A percentile compares a stretch with the other conserved stretches of the same genome.
Evolutionary conservation across 192 early-diverging fungal genomes (phyloP).

Genomic region (Funneliformis geosporum): DNA sequence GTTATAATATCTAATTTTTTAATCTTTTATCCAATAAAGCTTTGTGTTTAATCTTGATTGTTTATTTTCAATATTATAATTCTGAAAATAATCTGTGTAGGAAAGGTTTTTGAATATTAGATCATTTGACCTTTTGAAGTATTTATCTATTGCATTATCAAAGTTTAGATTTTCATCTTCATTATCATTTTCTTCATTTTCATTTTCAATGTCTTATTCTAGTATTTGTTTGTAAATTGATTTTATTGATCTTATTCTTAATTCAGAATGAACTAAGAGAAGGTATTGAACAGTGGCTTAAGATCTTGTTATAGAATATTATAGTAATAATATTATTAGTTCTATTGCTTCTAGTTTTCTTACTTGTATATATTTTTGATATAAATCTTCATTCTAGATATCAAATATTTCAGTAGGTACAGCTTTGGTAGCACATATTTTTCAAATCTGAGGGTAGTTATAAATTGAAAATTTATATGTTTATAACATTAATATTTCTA

Average conservation of each 20-base stretch:
- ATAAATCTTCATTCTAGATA: background rate
- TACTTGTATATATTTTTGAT: background rate
- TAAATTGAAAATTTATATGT: conserved; percentile 12
- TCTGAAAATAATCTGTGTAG: too few relatives aligned
- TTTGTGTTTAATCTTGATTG: too few relatives aligned
- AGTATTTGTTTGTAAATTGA: background rate
- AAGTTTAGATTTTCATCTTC: background rate
- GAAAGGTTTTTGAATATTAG: too few relatives aligned
- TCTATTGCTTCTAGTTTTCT: background rate
- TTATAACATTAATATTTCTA: background rate
- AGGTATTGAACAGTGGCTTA: background rate
- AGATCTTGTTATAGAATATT: background rate
- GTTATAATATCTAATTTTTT: too few relatives aligned
- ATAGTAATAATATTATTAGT: background rate
- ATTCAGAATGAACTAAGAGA: background rate
- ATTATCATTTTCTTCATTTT: too few relatives aligned
- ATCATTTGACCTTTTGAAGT: background rate
- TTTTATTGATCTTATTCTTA: background rate
- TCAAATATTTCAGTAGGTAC: background rate
- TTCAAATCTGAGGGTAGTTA: background rate
- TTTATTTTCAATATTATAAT: too few relatives aligned
- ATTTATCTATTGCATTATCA: background rate
- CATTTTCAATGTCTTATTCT: too few relatives aligned
- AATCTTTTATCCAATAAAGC: too few relatives aligned
- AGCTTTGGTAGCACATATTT: conserved; percentile 10